A percentile compares a stretch with the other conserved stretches of the same genome.
These are phyloP conservation scores for Primulina eburnea DNA, from an alignment of 257 asterid genomes.

Conservation along the genomic window DNA sequence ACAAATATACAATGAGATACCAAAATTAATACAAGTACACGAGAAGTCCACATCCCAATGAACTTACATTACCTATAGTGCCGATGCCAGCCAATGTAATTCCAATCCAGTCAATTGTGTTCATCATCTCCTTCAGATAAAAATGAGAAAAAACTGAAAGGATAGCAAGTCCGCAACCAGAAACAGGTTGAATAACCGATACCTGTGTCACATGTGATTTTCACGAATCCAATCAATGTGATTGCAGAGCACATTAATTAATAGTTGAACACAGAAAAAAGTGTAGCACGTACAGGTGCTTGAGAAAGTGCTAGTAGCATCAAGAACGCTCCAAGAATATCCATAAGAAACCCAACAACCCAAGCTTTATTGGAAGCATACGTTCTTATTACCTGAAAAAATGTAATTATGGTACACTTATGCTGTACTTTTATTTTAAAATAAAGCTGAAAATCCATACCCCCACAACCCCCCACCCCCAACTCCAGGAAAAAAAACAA, in stretches of 20 bases:
- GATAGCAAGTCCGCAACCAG: constrained; percentile 98
- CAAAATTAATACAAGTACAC: not conserved
- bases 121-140: constrained; percentile 94
- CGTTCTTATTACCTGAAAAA: constrained; percentile 77
- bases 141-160: constrained; percentile 97
- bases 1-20: not conserved
- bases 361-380: constrained; percentile 86
- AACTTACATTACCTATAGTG: constrained; percentile 82
- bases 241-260: not conserved
- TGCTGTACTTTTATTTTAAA: not conserved
- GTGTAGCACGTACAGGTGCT: constrained; percentile 69
- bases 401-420: not conserved
- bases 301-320: constrained; percentile 92
- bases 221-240: constrained; percentile 7
- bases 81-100: constrained; percentile 91
- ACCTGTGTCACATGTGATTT: constrained; percentile 46
- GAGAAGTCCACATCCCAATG: constrained; percentile 1
- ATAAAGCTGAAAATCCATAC: not conserved
- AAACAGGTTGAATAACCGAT: constrained; percentile 96
- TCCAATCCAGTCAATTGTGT: constrained; percentile 92
- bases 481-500: no score
- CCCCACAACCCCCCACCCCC: no score
- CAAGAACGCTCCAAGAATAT: constrained; percentile 86
- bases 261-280: constrained; percentile 2
- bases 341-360: constrained; percentile 87